Conservation (phyloP, 768 basidiomycete genomes). For the Rhodotorula babjevae region DNA sequence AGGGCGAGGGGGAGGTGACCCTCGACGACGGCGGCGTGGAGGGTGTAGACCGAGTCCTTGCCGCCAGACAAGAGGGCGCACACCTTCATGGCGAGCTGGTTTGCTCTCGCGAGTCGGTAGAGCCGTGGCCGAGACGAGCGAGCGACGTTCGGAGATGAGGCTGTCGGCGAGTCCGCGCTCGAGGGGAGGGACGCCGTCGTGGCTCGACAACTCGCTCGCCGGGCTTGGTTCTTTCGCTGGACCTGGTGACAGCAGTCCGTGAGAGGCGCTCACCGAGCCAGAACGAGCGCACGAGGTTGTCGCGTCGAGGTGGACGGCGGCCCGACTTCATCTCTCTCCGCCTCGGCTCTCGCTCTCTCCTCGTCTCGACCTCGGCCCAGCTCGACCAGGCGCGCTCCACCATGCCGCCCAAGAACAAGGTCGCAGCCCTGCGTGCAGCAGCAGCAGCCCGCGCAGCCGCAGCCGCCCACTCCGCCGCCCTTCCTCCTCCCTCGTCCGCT, state of each 20-base stretch:
- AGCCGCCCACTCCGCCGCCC: neutral
- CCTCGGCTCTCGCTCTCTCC: neutral
- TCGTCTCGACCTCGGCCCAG: neutral
- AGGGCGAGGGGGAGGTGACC: slow-evolving; percentile 82
- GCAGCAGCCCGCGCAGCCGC: neutral
- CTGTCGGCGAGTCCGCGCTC: too few relatives aligned
- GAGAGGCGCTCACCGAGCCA: too few relatives aligned
- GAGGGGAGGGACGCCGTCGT: too few relatives aligned
- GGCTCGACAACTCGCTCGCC: too few relatives aligned
- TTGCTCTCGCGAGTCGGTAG: neutral
- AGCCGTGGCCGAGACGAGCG: too few relatives aligned
- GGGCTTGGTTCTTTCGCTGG: too few relatives aligned
- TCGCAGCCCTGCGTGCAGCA: neutral
- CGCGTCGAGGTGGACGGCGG: too few relatives aligned
- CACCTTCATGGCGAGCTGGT: slow-evolving; percentile 64
- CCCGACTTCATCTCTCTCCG: too few relatives aligned
- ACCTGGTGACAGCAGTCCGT: too few relatives aligned
- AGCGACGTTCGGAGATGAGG: neutral
- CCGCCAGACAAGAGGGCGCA: slow-evolving; percentile 92
- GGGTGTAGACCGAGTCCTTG: slow-evolving; percentile 95
- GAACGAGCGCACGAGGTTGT: too few relatives aligned
- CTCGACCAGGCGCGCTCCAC: neutral
- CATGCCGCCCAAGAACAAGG: neutral
- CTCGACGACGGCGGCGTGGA: slow-evolving; percentile 78
- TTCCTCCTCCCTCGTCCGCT: neutral